A percentile compares a stretch with the other conserved stretches of the same genome.
Evolutionary conservation across 2,329 filamentous ascomycete species (phyloP).

Genomic region (Trichocomaceae sp.): DNA sequence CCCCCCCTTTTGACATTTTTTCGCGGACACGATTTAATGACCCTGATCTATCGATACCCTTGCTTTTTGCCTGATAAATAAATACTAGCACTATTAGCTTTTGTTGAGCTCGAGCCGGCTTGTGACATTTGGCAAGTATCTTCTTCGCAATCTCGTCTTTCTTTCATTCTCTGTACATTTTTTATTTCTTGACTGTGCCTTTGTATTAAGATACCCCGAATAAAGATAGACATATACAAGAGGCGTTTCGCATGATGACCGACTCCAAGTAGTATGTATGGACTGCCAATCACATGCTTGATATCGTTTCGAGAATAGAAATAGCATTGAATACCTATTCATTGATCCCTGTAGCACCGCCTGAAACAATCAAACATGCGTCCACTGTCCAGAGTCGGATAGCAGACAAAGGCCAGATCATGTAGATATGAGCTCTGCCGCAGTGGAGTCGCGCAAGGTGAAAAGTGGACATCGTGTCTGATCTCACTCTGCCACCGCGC

Average conservation of each 20-base stretch:
- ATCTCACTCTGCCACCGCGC: neutral
- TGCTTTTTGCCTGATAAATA: neutral
- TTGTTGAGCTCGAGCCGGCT: no score
- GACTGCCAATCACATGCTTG: no score
- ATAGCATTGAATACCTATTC: no score
- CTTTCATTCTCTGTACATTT: neutral
- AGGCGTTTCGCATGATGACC: no score
- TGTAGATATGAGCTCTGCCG: neutral
- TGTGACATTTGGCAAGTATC: no score
- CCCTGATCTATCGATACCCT: neutral
- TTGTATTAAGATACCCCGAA: neutral
- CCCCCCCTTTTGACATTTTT: neutral
- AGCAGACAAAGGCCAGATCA: neutral
- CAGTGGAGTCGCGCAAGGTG: slow-evolving; percentile 10
- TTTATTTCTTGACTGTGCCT: neutral
- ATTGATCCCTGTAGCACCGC: no score
- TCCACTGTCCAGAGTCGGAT: no score
- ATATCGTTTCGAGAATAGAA: no score
- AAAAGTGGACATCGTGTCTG: slow-evolving; percentile 6
- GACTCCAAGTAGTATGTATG: no score
- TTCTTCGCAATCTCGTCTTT: no score
- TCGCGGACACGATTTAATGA: neutral
- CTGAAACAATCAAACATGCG: neutral
- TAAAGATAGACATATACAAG: neutral
- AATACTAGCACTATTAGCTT: no score